A percentile compares a stretch with the other conserved stretches of the same genome.
These are phyloP conservation scores for Neurospora discreta DNA, from an alignment of 495 filamentous ascomycete species.

Conservation along the genomic window DNA sequence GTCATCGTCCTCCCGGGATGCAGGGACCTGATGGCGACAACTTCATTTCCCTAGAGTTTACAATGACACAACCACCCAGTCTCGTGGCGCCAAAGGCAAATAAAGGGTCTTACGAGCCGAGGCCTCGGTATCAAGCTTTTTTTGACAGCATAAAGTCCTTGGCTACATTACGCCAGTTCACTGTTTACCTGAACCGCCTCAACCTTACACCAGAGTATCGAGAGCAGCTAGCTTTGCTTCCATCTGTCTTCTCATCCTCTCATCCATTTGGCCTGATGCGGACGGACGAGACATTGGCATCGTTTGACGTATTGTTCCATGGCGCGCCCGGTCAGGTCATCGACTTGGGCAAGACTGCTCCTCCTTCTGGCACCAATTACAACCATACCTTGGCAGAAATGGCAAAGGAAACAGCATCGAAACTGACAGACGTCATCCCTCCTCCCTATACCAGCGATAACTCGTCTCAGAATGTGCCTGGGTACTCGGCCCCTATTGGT, in stretches of 20 bases:
- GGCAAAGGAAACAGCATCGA: not conserved
- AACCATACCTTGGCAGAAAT: not conserved
- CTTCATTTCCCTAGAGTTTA: not conserved
- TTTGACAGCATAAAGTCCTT: slow-evolving; percentile 1
- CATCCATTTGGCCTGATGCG: not conserved
- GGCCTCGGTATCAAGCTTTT: not conserved
- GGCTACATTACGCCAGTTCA: not conserved
- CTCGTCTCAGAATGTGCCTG: not conserved
- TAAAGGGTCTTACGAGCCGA: not conserved
- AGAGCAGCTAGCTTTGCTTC: not conserved
- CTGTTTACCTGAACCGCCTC: not conserved
- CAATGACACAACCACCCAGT: not conserved
- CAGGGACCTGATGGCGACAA: not conserved
- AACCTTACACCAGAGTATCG: not conserved
- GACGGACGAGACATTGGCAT: not conserved
- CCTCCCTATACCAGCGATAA: not conserved
- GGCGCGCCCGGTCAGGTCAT: not conserved
- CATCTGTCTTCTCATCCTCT: not conserved
- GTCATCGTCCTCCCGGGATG: not conserved
- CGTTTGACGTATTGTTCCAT: not conserved
- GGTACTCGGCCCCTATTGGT: not conserved
- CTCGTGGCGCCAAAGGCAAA: not conserved
- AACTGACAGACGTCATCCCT: not conserved
- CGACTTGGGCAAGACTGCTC: not conserved
- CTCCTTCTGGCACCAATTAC: not conserved